phyloP scores from a whole-genome alignment of 176 grass and related monocot genomes.

The Urochloa ruziziensis region DNA sequence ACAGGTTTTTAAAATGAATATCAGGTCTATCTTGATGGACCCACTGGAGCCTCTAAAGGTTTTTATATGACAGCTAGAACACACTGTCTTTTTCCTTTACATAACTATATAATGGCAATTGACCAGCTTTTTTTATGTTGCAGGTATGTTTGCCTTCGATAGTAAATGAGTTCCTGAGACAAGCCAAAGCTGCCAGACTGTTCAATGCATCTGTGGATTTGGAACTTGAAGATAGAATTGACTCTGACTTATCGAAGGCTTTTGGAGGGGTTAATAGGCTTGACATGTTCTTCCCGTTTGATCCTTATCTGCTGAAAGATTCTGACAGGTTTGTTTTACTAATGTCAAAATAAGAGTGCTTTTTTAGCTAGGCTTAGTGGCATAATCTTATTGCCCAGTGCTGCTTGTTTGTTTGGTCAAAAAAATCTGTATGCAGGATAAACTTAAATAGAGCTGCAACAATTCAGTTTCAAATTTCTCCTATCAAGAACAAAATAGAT shows the following conservation, averaged over 20 bases:
- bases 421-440: too few relatives aligned
- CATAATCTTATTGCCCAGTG: not conserved
- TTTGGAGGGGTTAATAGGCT: constrained; percentile 76
- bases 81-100: not conserved
- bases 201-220: constrained; percentile 30
- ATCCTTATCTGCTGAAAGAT: constrained; percentile 86
- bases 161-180: constrained; percentile 78
- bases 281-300: constrained; percentile 96
- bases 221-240: constrained; percentile 47
- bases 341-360: not conserved
- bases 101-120: not conserved
- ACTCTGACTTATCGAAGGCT: constrained; percentile 72
- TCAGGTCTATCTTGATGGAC: constrained; percentile 56
- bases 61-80: not conserved
- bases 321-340: constrained; percentile 77
- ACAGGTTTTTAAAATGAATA: constrained; percentile 47
- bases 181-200: constrained; percentile 59
- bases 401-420: constrained; percentile 8
- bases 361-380: not conserved
- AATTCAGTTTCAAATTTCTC: not conserved
- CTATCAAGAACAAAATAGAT: not conserved
- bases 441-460: too few relatives aligned
- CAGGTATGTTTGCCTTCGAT: constrained; percentile 87
- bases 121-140: constrained; percentile 3
- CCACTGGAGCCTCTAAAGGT: constrained; percentile 80